Percentiles rank a stretch among this genome's conserved stretches.
Conservation (phyloP, 768 basidiomycete species). For the Galerina sulciceps region DNA sequence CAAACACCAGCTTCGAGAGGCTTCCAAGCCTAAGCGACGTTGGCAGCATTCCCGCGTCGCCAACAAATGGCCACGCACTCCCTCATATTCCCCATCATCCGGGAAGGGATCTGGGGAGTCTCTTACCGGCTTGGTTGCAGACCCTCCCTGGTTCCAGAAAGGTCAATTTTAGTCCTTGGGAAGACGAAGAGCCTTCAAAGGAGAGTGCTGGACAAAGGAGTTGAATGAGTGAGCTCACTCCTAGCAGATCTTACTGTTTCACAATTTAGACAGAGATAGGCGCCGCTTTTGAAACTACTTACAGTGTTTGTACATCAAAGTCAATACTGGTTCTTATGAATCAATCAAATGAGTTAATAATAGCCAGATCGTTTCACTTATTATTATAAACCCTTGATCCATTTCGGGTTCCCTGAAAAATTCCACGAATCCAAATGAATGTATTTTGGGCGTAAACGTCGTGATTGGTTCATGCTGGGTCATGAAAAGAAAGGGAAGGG, state of each 20-base stretch:
- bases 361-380: too few species aligned
- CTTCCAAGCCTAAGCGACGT: constrained; percentile 81
- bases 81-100: constrained; percentile 29
- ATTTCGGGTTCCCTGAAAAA: too few species aligned
- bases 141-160: constrained; percentile 68
- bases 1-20: constrained; percentile 77
- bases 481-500: constrained; percentile 19
- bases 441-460: constrained; percentile 24
- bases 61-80: constrained; percentile 52
- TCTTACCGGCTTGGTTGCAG: constrained; percentile 70
- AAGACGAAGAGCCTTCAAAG: constrained; percentile 60
- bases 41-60: constrained; percentile 72
- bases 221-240: not conserved
- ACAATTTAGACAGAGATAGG: constrained; percentile 6
- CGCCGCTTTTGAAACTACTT: not conserved
- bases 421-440: constrained; percentile 14
- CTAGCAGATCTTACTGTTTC: not conserved
- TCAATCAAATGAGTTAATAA: constrained; percentile 1
- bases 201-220: constrained; percentile 12
- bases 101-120: constrained; percentile 32
- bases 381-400: too few species aligned
- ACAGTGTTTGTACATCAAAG: constrained; percentile 16
- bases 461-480: constrained; percentile 26
- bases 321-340: constrained; percentile 6
- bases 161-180: constrained; percentile 83